phyloP scores from a whole-genome alignment of 2,329 filamentous ascomycete species.

The Leptodontidium sp. region DNA sequence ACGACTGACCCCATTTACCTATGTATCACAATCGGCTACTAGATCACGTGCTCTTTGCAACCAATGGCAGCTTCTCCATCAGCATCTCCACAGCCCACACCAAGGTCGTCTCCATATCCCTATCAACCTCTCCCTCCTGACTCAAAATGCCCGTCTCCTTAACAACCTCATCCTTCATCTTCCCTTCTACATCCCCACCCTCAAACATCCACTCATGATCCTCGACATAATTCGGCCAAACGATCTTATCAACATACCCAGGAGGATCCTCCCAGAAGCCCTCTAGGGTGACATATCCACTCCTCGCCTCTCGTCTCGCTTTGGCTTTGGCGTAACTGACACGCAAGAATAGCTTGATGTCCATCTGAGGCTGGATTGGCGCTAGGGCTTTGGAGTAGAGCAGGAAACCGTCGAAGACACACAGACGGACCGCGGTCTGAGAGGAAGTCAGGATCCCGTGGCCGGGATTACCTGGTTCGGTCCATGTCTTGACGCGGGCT shows the following conservation, averaged over 20 bases:
- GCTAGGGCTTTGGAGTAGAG: constrained; percentile 71
- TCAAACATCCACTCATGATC: constrained; percentile 85
- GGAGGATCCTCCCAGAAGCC: constrained; percentile 97
- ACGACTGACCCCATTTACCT: no score
- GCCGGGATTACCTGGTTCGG: constrained; percentile 54
- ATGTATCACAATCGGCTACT: background rate
- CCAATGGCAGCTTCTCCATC: constrained; percentile 51
- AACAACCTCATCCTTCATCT: constrained; percentile 57
- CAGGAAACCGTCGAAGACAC: constrained; percentile 88
- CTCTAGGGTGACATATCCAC: constrained; percentile 81
- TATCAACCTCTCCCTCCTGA: constrained; percentile 57
- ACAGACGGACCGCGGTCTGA: constrained; percentile 55
- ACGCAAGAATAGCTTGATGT: constrained; percentile 81
- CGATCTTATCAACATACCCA: constrained; percentile 91
- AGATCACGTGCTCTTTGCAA: constrained; percentile 8
- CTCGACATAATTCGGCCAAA: constrained; percentile 93
- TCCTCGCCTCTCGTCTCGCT: constrained; percentile 70
- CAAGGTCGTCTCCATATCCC: constrained; percentile 68
- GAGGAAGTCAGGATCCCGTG: constrained; percentile 47
- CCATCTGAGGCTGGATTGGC: constrained; percentile 65
- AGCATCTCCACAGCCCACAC: constrained; percentile 74
- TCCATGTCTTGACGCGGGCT: constrained; percentile 57
- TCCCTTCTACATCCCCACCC: constrained; percentile 67
- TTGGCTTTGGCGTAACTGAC: constrained; percentile 72
- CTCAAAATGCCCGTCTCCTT: constrained; percentile 56